Evolutionary conservation across 306 rosid species (phyloP), one percentile per base, ranked within the genome.

Genomic region (Heteromeles arbutifolia): DNA sequence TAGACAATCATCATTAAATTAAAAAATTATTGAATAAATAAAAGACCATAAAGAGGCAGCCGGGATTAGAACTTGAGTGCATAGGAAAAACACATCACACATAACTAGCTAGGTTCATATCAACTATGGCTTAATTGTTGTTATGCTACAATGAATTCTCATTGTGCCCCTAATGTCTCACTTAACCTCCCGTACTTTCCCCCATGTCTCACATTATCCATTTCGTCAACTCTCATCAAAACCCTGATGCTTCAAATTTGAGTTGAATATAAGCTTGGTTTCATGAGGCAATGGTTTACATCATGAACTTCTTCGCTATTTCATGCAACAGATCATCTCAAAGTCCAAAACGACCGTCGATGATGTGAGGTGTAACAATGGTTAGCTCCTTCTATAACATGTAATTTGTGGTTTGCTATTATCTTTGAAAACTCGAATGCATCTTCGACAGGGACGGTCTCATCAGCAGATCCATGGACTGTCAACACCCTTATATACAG

Each of bases 361-460:
- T 84, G 91, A 67, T 89, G 84, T 8, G 81, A 41, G 32, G 85
- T 83, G 84, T 81, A 89, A 29, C 75, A 13, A 84, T 91, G 97
- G 72, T 89, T 80, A 69, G 92, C 97, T 58, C 96, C 93, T 82
- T 82, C 86, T 17, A 89, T 44, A 29, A 83, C 57, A 48, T 74
- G 92, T 43, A 91, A 53, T 75, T 93, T 79, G 90, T 91, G 96
- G 78, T 93, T 87, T 5, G 91, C 90, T 76, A 91, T 77, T 78
- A 88, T 86, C 84, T 93, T 89, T 39, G 88, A 86, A 65, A 91
- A 89, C 81, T 86, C 92, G 4, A 52, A 67, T 21, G 96, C 93
- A 66, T 91, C 96, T 74, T 75, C 79, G 44, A 82, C 89, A 0
- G 92, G 93, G 69, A 91, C 78, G 57, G 15, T 8, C 56, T 75